Percentiles rank a stretch among this genome's conserved stretches.
Conservation (phyloP, 805 yeast genomes). For the Cyberlindnera xylosilytica region DNA sequence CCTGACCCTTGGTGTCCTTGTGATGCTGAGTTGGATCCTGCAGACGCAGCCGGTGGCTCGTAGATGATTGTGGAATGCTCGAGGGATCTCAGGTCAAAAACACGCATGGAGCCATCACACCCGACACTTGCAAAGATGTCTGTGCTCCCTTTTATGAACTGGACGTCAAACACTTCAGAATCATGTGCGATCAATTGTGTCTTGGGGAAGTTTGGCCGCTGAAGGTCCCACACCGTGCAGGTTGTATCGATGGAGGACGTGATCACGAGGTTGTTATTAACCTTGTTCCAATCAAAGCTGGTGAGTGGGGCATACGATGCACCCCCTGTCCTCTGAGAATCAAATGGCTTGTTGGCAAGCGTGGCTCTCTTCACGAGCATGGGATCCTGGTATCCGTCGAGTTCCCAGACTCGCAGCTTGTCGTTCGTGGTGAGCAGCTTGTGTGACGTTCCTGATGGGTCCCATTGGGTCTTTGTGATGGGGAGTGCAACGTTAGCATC, state of each 20-base stretch:
- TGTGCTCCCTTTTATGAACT: conserved; percentile 70
- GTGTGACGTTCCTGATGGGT: conserved; percentile 39
- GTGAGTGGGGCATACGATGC: conserved; percentile 77
- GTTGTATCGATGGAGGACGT: conserved; percentile 94
- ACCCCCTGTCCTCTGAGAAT: conserved; percentile 3
- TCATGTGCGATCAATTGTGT: conserved; percentile 97
- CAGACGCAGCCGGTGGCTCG: conserved; percentile 52
- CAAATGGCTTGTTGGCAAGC: conserved; percentile 29
- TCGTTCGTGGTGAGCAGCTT: conserved; percentile 71
- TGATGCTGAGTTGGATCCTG: background rate
- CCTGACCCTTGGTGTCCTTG: background rate
- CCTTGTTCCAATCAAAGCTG: conserved; percentile 87
- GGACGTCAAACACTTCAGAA: conserved; percentile 89
- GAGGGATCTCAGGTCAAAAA: conserved; percentile 82
- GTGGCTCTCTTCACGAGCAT: conserved; percentile 38
- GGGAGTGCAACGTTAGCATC: conserved; percentile 64
- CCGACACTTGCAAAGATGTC: conserved; percentile 89
- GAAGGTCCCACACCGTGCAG: conserved; percentile 92
- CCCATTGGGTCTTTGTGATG: conserved; percentile 73
- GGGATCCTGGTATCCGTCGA: conserved; percentile 32
- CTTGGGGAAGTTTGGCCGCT: conserved; percentile 61
- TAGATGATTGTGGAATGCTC: conserved; percentile 95
- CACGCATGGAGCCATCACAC: conserved; percentile 90
- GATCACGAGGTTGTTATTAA: conserved; percentile 66
- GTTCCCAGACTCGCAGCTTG: conserved; percentile 60